Conservation (phyloP, 306 rosid species). For the Inga oerstediana region DNA sequence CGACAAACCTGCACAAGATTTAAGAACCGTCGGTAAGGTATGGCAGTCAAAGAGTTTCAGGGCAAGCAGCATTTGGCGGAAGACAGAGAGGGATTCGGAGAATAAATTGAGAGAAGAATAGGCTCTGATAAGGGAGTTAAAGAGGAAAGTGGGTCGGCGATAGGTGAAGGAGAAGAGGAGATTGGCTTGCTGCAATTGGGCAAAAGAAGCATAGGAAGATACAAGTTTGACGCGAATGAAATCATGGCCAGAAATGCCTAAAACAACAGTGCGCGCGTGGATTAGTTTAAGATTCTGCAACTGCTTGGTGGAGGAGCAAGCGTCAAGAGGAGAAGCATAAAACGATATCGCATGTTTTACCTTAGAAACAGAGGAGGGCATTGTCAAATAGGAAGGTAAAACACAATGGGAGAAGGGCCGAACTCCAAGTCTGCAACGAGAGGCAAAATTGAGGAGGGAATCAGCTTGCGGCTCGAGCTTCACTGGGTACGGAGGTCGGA, state of each 20-base stretch:
- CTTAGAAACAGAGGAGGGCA: background rate
- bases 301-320: slow-evolving; percentile 45
- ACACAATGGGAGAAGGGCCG: background rate
- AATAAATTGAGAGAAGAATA: slow-evolving; percentile 51
- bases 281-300: slow-evolving; percentile 47
- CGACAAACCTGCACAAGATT: slow-evolving; percentile 58
- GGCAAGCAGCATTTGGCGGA: slow-evolving; percentile 44
- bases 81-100: slow-evolving; percentile 55
- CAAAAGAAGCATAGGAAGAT: slow-evolving; percentile 60
- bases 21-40: slow-evolving; percentile 62
- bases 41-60: slow-evolving; percentile 48
- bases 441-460: background rate
- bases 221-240: slow-evolving; percentile 66
- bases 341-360: slow-evolving; percentile 24
- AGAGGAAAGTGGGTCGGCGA: slow-evolving; percentile 69
- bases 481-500: background rate
- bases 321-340: slow-evolving; percentile 51
- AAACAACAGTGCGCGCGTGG: slow-evolving; percentile 49
- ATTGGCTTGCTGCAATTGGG: slow-evolving; percentile 53
- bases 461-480: background rate
- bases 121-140: slow-evolving; percentile 68
- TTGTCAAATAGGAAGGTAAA: background rate
- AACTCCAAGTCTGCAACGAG: background rate
- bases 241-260: slow-evolving; percentile 48
- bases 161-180: slow-evolving; percentile 57